Base-by-base conservation (phyloP, 495 filamentous ascomycete species). In the Tuber calosporum region DNA sequence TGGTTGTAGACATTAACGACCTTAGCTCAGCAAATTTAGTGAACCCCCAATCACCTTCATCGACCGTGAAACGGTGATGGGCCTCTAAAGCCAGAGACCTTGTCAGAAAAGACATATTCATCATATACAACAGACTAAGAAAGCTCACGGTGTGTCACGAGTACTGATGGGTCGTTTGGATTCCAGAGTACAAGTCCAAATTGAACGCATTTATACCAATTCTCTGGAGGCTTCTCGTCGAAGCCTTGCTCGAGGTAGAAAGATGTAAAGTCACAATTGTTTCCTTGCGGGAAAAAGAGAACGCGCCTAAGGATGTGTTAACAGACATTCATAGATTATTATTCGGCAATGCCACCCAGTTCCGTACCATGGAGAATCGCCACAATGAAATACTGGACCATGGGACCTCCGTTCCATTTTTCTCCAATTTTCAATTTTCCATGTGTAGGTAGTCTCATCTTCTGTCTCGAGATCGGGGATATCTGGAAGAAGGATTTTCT, bases 41-140 rank as follows among this genome's bases (percentile, higher is more conserved):
- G 80, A 99, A 99, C 1, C 95, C 95, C 95, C 95, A 99, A 79
- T 99, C 95, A n/a, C 92, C 92, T 83, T 99, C 95, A 34, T 97
- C 94, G 58, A 89, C 90, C 17, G 92, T 97, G 81, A 97, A 99
- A 70, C 95, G 90, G 79, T 99, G 95, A 73, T 93, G 92, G 66
- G 87, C 87, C 73, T 87, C 87, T 89, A 78, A 17, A 72, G 13
- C 43, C 39, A 74, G 6, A 66, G 26, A 67, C 76, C 48, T 73
- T 58, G 69, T 39, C 68, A 72, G 72, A 68, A 37, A 58, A 39
- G 2, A 53, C 38, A 45, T 17, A 66, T 11, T 66, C 30, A 66
- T 78, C 68, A 77, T 70, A 78, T 73, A 39, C 20, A 40, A 70
- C 68, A 72, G 30, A 68, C 82, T 79, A 42, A 72, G 48, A 73